Evolutionary conservation across 2,329 filamentous ascomycete genomes (phyloP), one percentile per base, ranked within the genome.

Genomic region (Aspergillus alliaceus): DNA sequence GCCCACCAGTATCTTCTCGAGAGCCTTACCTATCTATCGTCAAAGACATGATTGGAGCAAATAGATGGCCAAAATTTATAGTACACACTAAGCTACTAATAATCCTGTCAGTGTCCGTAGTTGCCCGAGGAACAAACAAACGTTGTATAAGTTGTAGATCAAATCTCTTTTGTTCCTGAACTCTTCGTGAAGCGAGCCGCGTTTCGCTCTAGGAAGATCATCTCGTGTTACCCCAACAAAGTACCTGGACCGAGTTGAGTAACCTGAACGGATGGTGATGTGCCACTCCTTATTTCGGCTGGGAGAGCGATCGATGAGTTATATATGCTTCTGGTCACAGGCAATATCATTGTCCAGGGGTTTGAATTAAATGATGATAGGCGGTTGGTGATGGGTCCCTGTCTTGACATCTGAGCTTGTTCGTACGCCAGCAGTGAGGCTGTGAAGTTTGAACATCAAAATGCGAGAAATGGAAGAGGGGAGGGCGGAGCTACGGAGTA

Each of bases 351-450:
- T 46, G 42, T 46, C 8, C 25, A 46, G 49, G 54, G 40, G 27
- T n/a, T n/a, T 12, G 32, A 20, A 39, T 54, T 54, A 42, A 48
- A 56, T 55, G 42, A 56, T 25, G 56, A 53, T 55, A 47, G 52
- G 46, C 56, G 27, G 37, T 56, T 35, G 14, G 35, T n/a, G 35
- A 47, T 53, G 54, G 46, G 50, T 47, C 50, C 27, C 54, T n/a
- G 54, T 40, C 42, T 25, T 34, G 27, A 12, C 42, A 40, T 53
- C 34, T 54, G 51, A 57, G 58, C 54, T 59, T 57, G 58, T 59
- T 57, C 47, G 18, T 53, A 57, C 34, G 47, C 58, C 58, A 51
- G 40, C 24, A 46, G 42, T 34, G 51, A 52, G 47, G 54, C 53
- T 18, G 40, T n/a, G n/a, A n/a, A n/a, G n/a, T n/a, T n/a, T 49